Evolutionary conservation across 176 grass and related monocot species (phyloP).

Genomic region (Rhynchospora pubera): DNA sequence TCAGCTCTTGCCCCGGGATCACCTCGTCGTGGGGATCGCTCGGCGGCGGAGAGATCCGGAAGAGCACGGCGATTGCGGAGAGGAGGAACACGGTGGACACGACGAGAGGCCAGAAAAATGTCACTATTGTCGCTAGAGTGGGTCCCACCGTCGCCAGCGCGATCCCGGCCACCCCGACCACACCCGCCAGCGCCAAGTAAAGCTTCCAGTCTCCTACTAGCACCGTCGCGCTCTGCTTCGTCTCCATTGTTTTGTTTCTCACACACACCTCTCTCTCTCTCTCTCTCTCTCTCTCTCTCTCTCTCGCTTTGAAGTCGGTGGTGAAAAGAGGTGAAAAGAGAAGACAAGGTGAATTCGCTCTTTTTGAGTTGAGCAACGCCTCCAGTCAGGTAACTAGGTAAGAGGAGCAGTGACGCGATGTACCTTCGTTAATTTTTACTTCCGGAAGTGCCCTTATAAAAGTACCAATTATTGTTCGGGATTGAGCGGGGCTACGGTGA

Average conservation of each 20-base stretch:
- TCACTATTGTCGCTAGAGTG: conserved; percentile 20
- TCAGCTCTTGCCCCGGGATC: conserved; percentile 24
- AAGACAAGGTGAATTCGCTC: neutral
- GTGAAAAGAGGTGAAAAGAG: conserved; percentile 1
- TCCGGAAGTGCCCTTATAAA: neutral
- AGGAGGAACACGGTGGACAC: conserved; percentile 38
- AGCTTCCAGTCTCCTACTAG: conserved; percentile 15
- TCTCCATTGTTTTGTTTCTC: conserved; percentile 16
- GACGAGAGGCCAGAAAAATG: conserved; percentile 39
- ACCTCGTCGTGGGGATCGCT: neutral
- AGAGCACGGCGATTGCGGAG: conserved; percentile 29
- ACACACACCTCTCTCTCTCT: no score
- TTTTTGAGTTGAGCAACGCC: neutral
- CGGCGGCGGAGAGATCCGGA: conserved; percentile 32
- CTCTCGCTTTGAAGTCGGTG: neutral
- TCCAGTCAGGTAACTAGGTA: neutral
- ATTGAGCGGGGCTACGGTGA: neutral
- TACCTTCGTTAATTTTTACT: neutral
- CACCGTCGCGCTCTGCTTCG: conserved; percentile 2
- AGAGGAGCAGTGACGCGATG: neutral
- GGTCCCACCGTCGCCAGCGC: conserved; percentile 23
- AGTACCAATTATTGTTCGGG: neutral
- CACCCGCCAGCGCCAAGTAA: conserved; percentile 8
- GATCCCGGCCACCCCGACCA: neutral
- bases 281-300: neutral